Conservation (phyloP, 2,329 filamentous ascomycete species). For the Cladophialophora carrionii region DNA sequence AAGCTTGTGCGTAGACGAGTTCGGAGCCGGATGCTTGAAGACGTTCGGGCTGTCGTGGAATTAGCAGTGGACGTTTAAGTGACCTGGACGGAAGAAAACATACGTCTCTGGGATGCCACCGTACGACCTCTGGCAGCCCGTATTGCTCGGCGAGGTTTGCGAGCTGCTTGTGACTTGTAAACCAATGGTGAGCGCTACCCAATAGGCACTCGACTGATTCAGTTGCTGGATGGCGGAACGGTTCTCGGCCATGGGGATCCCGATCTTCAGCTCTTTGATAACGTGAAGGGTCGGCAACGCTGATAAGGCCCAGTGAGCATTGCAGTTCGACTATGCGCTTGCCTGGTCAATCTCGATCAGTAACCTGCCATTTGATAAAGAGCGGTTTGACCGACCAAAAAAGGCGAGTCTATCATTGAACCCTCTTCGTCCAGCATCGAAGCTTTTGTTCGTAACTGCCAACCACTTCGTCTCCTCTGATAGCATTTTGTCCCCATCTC, state of each 20-base stretch:
- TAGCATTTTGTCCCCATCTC: conserved; percentile 71
- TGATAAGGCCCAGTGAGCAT: conserved; percentile 64
- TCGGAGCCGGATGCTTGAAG: conserved; percentile 73
- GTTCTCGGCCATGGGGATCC: conserved; percentile 62
- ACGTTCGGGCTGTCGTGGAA: conserved; percentile 55
- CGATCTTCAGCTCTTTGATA: conserved; percentile 41
- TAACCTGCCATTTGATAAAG: not conserved
- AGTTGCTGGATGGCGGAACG: conserved; percentile 72
- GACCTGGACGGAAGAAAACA: conserved; percentile 40
- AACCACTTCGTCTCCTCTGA: conserved; percentile 95
- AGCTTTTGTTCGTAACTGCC: conserved; percentile 96
- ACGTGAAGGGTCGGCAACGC: conserved; percentile 44
- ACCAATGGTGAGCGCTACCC: conserved; percentile 60
- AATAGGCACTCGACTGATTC: conserved; percentile 74
- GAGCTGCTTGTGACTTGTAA: conserved; percentile 68
- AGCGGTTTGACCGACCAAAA: conserved; percentile 63
- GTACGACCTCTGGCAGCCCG: conserved; percentile 72
- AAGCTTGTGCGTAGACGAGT: conserved; percentile 71
- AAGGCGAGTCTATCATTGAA: conserved; percentile 94
- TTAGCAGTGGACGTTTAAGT: not conserved
- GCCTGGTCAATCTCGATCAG: conserved; percentile 48
- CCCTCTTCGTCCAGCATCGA: conserved; percentile 89
- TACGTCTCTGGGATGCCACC: conserved; percentile 88
- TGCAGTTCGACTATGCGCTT: conserved; percentile 68
- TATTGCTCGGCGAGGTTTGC: conserved; percentile 69